These are phyloP conservation scores for Leptodontidium sp. DNA, from an alignment of 2,329 filamentous ascomycete species.

Conservation along the genomic window DNA sequence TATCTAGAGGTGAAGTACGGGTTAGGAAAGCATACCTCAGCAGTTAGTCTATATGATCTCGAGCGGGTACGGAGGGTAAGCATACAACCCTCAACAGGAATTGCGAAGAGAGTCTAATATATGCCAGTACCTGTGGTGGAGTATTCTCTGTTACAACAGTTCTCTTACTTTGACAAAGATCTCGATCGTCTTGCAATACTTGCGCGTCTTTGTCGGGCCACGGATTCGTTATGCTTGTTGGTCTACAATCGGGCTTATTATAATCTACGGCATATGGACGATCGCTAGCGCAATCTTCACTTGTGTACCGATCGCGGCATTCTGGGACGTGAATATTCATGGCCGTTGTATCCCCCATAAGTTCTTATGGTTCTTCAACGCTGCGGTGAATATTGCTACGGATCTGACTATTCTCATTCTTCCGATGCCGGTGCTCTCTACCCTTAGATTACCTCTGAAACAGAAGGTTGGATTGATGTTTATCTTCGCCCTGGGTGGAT, in stretches of 20 bases:
- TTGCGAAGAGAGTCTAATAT: neutral
- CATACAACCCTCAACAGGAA: constrained; percentile 15
- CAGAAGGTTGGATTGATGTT: constrained; percentile 18
- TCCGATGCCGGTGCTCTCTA: constrained; percentile 17
- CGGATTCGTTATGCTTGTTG: constrained; percentile 34
- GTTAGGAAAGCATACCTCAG: constrained; percentile 10
- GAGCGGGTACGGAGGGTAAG: constrained; percentile 7
- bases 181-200: constrained; percentile 50
- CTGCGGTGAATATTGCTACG: constrained; percentile 12
- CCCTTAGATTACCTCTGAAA: constrained; percentile 15
- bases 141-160: neutral
- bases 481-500: constrained; percentile 7
- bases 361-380: constrained; percentile 11
- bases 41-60: constrained; percentile 4
- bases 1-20: constrained; percentile 18
- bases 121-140: neutral
- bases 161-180: constrained; percentile 47
- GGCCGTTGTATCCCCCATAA: constrained; percentile 7
- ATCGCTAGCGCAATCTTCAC: constrained; percentile 13
- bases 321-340: constrained; percentile 17
- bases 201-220: constrained; percentile 48
- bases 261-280: constrained; percentile 16
- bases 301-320: constrained; percentile 12
- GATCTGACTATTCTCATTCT: constrained; percentile 20
- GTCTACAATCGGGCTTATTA: constrained; percentile 22